phyloP scores from a whole-genome alignment of 2,329 filamentous ascomycete genomes.

The Calonectria honghensis region DNA sequence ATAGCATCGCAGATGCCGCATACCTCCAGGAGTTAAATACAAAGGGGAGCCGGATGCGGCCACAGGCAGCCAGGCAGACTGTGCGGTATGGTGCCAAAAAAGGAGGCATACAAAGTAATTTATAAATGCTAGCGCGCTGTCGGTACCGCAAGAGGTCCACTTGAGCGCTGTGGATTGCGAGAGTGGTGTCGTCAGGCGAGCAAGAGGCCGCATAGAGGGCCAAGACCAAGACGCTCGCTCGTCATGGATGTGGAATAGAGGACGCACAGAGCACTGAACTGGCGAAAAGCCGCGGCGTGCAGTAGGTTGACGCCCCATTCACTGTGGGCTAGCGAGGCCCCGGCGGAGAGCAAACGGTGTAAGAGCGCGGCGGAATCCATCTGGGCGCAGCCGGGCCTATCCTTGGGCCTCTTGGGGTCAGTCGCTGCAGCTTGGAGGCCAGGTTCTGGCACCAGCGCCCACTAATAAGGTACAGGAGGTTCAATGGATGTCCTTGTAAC shows the following conservation, averaged over 20 bases:
- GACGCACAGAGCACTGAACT: conserved; percentile 16
- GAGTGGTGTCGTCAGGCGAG: conserved; percentile 38
- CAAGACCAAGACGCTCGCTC: conserved; percentile 23
- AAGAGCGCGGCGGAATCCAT: conserved; percentile 46
- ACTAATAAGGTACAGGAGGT: conserved; percentile 31
- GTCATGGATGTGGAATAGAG: conserved; percentile 9
- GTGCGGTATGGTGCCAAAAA: conserved; percentile 12
- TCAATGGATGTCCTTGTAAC: conserved; percentile 24
- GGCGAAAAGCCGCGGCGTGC: conserved; percentile 20
- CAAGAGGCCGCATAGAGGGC: conserved; percentile 7
- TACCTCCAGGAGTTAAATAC: conserved; percentile 7
- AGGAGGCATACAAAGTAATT: conserved; percentile 31
- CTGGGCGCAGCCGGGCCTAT: conserved; percentile 47
- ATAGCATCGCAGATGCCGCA: conserved; percentile 20
- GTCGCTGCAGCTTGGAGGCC: conserved; percentile 43
- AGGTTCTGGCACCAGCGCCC: conserved; percentile 47
- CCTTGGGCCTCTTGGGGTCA: conserved; percentile 41
- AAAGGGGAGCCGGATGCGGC: conserved; percentile 18
- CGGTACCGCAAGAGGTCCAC: conserved; percentile 24
- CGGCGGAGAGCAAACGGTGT: conserved; percentile 16
- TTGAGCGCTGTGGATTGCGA: conserved; percentile 23
- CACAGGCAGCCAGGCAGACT: conserved; percentile 27
- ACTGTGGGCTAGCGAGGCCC: background rate
- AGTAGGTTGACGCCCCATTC: conserved; percentile 27
- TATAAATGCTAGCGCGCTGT: conserved; percentile 25